These are phyloP conservation scores for Ulota crispa DNA, from an alignment of 225 moss, liverwort and hornwort species.

Conservation along the genomic window DNA sequence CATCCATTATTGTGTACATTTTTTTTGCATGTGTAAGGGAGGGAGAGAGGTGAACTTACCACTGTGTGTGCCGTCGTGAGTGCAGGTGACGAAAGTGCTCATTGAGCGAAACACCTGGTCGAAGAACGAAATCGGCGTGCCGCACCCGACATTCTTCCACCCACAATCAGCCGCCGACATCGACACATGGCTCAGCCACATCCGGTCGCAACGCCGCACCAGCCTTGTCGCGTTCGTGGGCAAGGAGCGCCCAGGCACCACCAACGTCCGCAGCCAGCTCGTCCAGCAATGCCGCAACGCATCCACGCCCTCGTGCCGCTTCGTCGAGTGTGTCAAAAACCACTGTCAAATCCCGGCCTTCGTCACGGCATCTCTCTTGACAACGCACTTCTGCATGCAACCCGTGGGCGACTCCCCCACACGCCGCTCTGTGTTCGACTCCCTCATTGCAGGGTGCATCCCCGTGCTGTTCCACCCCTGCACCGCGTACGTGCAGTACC, in stretches of 20 bases:
- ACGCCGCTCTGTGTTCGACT: constrained; percentile 79
- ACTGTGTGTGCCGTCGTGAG: too few relatives aligned
- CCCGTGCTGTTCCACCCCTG: constrained; percentile 79
- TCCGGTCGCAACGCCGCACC: constrained; percentile 39
- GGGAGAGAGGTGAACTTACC: too few relatives aligned
- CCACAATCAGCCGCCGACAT: constrained; percentile 63
- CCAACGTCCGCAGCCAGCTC: constrained; percentile 63
- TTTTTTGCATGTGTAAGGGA: too few relatives aligned
- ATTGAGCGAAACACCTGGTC: constrained; percentile 84
- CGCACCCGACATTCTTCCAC: constrained; percentile 89
- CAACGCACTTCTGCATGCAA: constrained; percentile 84
- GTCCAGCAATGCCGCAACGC: constrained; percentile 66
- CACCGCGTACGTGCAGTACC: constrained; percentile 83
- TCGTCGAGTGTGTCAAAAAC: constrained; percentile 51
- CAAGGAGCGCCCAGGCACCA: constrained; percentile 63
- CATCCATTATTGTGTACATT: too few relatives aligned
- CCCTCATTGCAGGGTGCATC: constrained; percentile 77
- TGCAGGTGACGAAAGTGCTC: constrained; percentile 49
- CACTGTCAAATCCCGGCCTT: constrained; percentile 52
- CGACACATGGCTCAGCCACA: constrained; percentile 52
- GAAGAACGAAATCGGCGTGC: constrained; percentile 63
- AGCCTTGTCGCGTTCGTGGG: constrained; percentile 76
- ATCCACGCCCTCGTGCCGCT: constrained; percentile 34
- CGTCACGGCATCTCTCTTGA: constrained; percentile 62
- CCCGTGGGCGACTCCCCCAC: constrained; percentile 82